A percentile compares a stretch with the other conserved stretches of the same genome.
Conservation (phyloP, 2,329 filamentous ascomycete species). For the Claviceps africana region DNA sequence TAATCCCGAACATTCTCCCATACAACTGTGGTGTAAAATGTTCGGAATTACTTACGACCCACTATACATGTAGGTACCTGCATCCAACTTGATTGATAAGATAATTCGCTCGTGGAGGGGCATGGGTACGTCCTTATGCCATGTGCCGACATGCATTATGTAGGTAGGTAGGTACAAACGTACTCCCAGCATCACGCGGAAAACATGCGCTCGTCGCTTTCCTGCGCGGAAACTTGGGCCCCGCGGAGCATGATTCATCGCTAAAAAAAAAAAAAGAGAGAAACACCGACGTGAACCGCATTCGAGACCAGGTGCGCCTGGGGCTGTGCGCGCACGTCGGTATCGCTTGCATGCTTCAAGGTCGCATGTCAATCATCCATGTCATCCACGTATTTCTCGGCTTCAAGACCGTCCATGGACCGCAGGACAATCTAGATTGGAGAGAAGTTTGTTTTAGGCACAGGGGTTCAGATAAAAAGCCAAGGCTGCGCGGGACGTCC, state of each 20-base stretch:
- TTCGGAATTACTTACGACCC: too few relatives aligned
- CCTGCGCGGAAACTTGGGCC: too few relatives aligned
- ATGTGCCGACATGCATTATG: too few relatives aligned
- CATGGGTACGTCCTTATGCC: background rate
- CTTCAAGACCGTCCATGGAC: background rate
- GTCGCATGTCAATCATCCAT: background rate
- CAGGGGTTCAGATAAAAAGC: background rate
- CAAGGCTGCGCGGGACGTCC: too few relatives aligned
- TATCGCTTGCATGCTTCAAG: background rate
- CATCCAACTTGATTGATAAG: constrained; percentile 6
- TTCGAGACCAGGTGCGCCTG: background rate
- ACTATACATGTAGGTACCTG: constrained; percentile 1
- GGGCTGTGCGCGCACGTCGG: background rate
- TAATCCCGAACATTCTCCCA: too few relatives aligned
- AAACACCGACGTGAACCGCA: background rate
- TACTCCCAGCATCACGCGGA: background rate
- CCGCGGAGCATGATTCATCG: background rate
- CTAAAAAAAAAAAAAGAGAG: background rate
- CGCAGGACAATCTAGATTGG: too few relatives aligned
- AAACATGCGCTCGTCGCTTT: background rate
- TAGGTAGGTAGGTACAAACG: background rate
- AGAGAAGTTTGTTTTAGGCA: background rate
- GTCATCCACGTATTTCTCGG: background rate
- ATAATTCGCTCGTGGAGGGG: constrained; percentile 1
- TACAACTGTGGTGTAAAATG: too few relatives aligned